phyloP scores from a whole-genome alignment of 2,329 filamentous ascomycete species.

The Aplosporella prunicola region DNA sequence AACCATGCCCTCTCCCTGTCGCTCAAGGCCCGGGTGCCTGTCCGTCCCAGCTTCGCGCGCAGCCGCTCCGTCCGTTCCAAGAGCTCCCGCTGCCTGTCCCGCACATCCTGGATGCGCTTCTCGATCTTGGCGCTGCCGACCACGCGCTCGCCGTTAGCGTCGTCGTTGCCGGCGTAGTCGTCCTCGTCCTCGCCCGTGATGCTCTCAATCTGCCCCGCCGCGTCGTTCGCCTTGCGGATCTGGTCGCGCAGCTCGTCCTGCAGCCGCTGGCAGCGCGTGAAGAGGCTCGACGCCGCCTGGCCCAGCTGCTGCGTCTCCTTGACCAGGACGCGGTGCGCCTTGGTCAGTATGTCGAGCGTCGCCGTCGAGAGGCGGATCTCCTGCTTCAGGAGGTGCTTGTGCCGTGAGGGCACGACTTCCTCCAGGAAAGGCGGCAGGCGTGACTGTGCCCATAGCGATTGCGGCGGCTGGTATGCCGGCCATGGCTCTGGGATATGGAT shows the following conservation, averaged over 20 bases:
- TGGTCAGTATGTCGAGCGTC: conserved; percentile 61
- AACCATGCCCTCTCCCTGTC: conserved; percentile 54
- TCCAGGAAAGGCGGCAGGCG: conserved; percentile 49
- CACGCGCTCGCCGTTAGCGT: conserved; percentile 37
- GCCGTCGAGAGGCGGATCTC: conserved; percentile 61
- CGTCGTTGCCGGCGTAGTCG: conserved; percentile 34
- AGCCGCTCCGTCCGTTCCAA: conserved; percentile 52
- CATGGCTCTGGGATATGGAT: conserved; percentile 41
- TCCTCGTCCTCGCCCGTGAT: conserved; percentile 52
- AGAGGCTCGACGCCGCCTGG: conserved; percentile 61
- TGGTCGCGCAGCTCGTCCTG: conserved; percentile 60
- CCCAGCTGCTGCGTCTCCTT: conserved; percentile 61
- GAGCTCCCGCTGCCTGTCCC: conserved; percentile 48
- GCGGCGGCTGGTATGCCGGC: conserved; percentile 55
- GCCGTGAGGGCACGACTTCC: conserved; percentile 48
- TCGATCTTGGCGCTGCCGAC: conserved; percentile 50
- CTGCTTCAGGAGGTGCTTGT: conserved; percentile 54
- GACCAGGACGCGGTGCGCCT: conserved; percentile 61
- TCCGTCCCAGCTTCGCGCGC: conserved; percentile 40
- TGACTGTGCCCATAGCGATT: conserved; percentile 47
- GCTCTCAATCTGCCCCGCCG: conserved; percentile 56
- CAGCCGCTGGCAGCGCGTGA: conserved; percentile 59
- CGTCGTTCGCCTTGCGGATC: conserved; percentile 54
- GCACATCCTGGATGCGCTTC: conserved; percentile 46
- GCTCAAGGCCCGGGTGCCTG: conserved; percentile 40